Evolutionary conservation across 768 basidiomycete genomes (phyloP).

Genomic region (Suillus tomentosus): DNA sequence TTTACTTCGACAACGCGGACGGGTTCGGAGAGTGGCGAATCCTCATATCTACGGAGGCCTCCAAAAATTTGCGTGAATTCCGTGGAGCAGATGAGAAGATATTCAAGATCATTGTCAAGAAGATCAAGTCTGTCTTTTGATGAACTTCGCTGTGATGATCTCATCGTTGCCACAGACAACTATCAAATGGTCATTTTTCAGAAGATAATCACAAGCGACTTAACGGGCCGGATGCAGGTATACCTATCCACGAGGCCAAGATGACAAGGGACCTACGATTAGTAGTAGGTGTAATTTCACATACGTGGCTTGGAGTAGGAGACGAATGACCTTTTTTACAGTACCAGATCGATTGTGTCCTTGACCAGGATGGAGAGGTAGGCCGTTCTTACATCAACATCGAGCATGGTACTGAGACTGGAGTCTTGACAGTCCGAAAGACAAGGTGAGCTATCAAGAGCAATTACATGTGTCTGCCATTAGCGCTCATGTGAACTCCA

Average conservation of each 20-base stretch:
- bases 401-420: constrained; percentile 1
- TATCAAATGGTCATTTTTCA: constrained; percentile 72
- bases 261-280: constrained; percentile 55
- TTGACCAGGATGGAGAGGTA: constrained; percentile 38
- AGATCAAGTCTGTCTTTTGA: constrained; percentile 54
- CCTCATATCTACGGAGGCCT: constrained; percentile 53
- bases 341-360: constrained; percentile 53
- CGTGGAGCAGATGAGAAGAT: constrained; percentile 45
- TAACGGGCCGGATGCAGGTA: constrained; percentile 41
- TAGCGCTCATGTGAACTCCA: constrained; percentile 18
- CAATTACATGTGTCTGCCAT: neutral
- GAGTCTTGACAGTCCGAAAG: constrained; percentile 33
- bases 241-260: constrained; percentile 72
- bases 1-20: constrained; percentile 58
- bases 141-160: neutral
- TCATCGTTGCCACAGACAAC: constrained; percentile 45
- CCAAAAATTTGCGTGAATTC: constrained; percentile 49
- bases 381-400: constrained; percentile 9
- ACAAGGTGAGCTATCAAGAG: constrained; percentile 33
- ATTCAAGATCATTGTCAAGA: constrained; percentile 62
- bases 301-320: neutral
- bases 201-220: constrained; percentile 66
- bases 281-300: constrained; percentile 39
- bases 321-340: constrained; percentile 20
- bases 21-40: constrained; percentile 70